Percentiles rank a stretch among this genome's conserved stretches.
Conservation (phyloP, 192 early-diverging fungal species). For the Linderina pennispora region DNA sequence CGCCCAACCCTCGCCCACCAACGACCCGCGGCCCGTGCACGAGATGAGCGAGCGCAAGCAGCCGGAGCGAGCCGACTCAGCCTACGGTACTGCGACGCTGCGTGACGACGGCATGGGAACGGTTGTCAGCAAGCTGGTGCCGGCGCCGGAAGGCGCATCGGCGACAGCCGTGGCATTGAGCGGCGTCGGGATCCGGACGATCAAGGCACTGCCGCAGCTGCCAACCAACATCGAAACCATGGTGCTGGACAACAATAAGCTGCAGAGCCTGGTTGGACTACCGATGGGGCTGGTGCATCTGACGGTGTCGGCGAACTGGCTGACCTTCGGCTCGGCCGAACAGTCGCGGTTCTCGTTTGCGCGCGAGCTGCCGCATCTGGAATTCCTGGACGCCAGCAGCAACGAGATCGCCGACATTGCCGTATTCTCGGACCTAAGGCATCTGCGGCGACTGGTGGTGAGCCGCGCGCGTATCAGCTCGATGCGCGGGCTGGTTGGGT, state of each 20-base stretch:
- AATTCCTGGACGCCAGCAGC: constrained; percentile 36
- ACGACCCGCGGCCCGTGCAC: constrained; percentile 25
- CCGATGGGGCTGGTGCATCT: constrained; percentile 34
- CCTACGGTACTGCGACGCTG: too few species aligned
- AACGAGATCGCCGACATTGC: constrained; percentile 43
- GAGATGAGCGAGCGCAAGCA: constrained; percentile 37
- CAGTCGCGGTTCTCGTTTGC: constrained; percentile 24
- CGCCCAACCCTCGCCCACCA: too few species aligned
- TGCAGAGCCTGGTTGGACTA: constrained; percentile 28
- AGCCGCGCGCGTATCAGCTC: constrained; percentile 39
- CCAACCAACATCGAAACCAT: constrained; percentile 39
- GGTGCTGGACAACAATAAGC: constrained; percentile 32
- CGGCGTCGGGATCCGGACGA: constrained; percentile 36
- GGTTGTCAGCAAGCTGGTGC: constrained; percentile 40
- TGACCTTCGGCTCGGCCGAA: constrained; percentile 26
- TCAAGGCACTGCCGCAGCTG: constrained; percentile 29
- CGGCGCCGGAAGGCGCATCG: too few species aligned
- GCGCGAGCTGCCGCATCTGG: constrained; percentile 42
- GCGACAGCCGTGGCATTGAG: too few species aligned
- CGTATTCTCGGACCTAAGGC: constrained; percentile 38
- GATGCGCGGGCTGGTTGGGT: constrained; percentile 20
- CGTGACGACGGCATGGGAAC: constrained; percentile 42
- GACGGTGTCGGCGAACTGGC: constrained; percentile 41
- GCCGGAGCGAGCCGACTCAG: too few species aligned
- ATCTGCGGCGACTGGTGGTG: constrained; percentile 32